Evolutionary conservation across 2,329 filamentous ascomycete genomes (phyloP).

Genomic region (Teratosphaeria zuluensis): DNA sequence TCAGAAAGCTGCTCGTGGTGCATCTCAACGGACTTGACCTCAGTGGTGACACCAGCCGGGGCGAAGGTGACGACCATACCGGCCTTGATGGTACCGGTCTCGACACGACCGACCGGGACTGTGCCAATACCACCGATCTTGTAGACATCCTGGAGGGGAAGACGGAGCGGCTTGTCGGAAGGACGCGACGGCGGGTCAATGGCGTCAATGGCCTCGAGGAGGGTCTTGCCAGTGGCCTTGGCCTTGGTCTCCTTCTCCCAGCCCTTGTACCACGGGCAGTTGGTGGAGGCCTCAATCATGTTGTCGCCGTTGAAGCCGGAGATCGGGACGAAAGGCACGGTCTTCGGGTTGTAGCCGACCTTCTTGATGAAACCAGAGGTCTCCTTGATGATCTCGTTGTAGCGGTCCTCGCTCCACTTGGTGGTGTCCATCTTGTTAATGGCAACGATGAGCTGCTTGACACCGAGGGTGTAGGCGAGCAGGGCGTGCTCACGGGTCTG

Average conservation of each 20-base stretch:
- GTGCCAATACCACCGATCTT: conserved; percentile 99
- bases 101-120: conserved; percentile 99
- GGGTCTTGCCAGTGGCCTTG: conserved; percentile 89
- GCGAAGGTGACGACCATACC: conserved; percentile 96
- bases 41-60: conserved; percentile 97
- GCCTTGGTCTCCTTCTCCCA: conserved; percentile 98
- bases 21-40: conserved; percentile 99
- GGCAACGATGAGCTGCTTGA: conserved; percentile 99
- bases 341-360: conserved; percentile 99
- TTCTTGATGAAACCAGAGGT: conserved; percentile 99
- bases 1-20: conserved; percentile 97
- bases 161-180: conserved; percentile 98
- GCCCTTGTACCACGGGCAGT: conserved; percentile 99
- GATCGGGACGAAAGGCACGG: conserved; percentile 97
- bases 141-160: conserved; percentile 99
- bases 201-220: conserved; percentile 96
- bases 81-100: conserved; percentile 88
- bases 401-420: conserved; percentile 96
- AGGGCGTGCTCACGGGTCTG: conserved; percentile 99
- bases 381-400: conserved; percentile 99
- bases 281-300: conserved; percentile 84
- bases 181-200: conserved; percentile 90
- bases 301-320: conserved; percentile 99
- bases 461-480: conserved; percentile 99
- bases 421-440: conserved; percentile 99